Evolutionary conservation across 768 basidiomycete genomes (phyloP).

Genomic region (Lentinula edodes): DNA sequence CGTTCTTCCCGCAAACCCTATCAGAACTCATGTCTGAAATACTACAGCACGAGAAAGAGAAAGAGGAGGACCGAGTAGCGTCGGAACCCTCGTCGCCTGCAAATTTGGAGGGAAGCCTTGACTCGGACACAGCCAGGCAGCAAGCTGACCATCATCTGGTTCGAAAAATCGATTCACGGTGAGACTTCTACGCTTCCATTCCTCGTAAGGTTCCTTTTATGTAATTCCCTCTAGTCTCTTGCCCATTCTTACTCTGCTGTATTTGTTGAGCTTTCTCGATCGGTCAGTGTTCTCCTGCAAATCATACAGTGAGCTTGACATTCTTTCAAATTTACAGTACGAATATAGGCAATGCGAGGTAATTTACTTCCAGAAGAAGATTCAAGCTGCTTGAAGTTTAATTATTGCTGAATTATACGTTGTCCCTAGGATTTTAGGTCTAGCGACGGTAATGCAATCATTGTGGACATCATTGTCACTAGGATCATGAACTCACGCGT

Average conservation of each 20-base stretch:
- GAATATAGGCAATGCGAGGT: constrained; percentile 36
- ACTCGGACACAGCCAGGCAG: constrained; percentile 3
- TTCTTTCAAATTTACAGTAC: constrained; percentile 13
- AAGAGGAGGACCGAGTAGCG: neutral
- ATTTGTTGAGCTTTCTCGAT: constrained; percentile 32
- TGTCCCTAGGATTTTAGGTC: neutral
- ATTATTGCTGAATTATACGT: neutral
- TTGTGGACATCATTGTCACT: neutral
- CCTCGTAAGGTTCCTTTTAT: neutral
- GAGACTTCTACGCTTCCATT: neutral
- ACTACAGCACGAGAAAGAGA: neutral
- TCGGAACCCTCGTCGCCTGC: neutral
- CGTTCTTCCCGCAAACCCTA: neutral
- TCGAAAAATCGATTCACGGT: constrained; percentile 25
- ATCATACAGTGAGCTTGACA: neutral
- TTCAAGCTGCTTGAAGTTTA: neutral
- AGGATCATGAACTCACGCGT: neutral
- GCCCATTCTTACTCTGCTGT: constrained; percentile 34
- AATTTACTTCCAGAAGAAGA: neutral
- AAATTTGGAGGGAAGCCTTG: neutral
- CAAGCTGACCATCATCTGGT: constrained; percentile 18
- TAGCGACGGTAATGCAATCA: neutral
- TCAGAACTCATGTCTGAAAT: neutral
- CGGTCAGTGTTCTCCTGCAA: constrained; percentile 16
- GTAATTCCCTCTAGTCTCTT: constrained; percentile 22